Base-by-base conservation (phyloP, 2,329 filamentous ascomycete genomes). In the Alternaria arborescens region DNA sequence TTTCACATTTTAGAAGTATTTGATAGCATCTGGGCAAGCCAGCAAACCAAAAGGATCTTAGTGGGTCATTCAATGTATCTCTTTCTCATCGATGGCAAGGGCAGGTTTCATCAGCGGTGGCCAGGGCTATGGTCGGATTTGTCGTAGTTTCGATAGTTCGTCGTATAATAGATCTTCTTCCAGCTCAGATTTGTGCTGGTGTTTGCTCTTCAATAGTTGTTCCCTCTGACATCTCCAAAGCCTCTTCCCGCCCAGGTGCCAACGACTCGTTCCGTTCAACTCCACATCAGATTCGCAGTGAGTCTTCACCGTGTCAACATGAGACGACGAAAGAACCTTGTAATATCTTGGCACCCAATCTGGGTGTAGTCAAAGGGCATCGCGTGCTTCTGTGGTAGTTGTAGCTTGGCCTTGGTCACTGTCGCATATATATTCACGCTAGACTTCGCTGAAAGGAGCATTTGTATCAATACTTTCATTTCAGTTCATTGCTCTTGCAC, bases 1-100 rank as follows among this genome's bases (percentile, higher is more conserved):
- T 64, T 64, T 58, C 58, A 70, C 58, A 68, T 71, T 60, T 69
- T 70, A 69, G 52, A 60, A 63, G 64, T 67, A 76, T 75, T 44
- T 75, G 40, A 66, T 72, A 72, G 55, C 58, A 73, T 71, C 58
- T 73, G 66, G 66, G 58, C 52, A 48, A 56, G 53, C 55, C 46
- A 62, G 59, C 48, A 42, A 48, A 48, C 5, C 41, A 62, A 63
- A 46, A 65, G 60, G 50, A 76, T 71, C 26, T 72, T 62, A 62
- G 67, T 61, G 69, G 63, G 58, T 67, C 71, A 66, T 68, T 56
- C 66, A 64, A 58, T 55, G 59, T 52, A 74, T 67, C 40, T 70
- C 55, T 67, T 68, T 71, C 55, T 64, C 65, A 70, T 73, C 67
- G 58, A 73, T 70, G 66, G 62, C 41, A 55, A 56, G 68, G 68